Evolutionary conservation across 441 rosid species (phyloP).

Genomic region (Raphanus hybrid): DNA sequence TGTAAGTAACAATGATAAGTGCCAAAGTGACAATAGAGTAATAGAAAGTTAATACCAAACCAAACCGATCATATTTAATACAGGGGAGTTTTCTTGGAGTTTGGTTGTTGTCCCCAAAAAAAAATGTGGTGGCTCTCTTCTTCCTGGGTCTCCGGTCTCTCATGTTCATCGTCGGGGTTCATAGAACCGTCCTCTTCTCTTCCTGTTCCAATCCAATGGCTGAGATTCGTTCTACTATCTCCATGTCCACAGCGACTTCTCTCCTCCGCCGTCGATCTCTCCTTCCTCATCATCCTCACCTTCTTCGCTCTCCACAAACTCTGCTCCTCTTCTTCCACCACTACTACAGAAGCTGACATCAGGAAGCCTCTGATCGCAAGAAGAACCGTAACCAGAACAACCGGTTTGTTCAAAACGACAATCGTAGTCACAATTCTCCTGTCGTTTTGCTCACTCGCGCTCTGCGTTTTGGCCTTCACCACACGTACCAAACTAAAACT

Average conservation of each 20-base stretch:
- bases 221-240: slow-evolving; percentile 74
- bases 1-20: not conserved
- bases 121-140: slow-evolving; percentile 34
- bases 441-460: slow-evolving; percentile 51
- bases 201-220: slow-evolving; percentile 65
- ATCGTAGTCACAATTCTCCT: slow-evolving; percentile 50
- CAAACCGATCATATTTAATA: not conserved
- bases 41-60: not conserved
- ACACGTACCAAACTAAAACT: slow-evolving; percentile 40
- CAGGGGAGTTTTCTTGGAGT: not conserved
- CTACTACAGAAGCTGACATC: slow-evolving; percentile 29
- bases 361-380: slow-evolving; percentile 59
- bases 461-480: slow-evolving; percentile 60
- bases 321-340: slow-evolving; percentile 33
- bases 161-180: slow-evolving; percentile 61
- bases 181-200: slow-evolving; percentile 38
- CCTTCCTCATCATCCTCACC: slow-evolving; percentile 57
- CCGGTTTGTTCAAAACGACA: slow-evolving; percentile 63
- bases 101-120: not conserved
- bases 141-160: slow-evolving; percentile 60
- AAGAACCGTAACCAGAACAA: slow-evolving; percentile 46
- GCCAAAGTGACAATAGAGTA: not conserved
- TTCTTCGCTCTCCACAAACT: slow-evolving; percentile 61
- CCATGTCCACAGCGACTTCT: slow-evolving; percentile 87
- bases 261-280: slow-evolving; percentile 54